Evolutionary conservation across 768 basidiomycete species (phyloP).

Genomic region (Tylopilus felleus): DNA sequence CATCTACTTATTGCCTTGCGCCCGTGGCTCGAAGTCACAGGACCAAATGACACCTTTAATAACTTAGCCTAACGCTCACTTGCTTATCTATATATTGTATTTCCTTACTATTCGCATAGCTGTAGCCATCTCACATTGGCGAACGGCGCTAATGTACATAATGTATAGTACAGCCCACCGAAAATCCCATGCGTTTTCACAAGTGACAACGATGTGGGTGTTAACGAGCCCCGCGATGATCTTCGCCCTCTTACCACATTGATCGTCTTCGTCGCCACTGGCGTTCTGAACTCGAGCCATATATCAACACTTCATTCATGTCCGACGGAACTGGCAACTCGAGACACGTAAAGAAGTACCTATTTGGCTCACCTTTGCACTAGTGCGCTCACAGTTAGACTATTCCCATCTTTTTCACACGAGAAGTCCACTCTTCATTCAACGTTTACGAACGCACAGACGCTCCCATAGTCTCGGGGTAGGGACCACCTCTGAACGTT

Average conservation of each 20-base stretch:
- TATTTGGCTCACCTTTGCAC: neutral
- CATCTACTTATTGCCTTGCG: constrained; percentile 14
- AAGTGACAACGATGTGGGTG: neutral
- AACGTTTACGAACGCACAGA: neutral
- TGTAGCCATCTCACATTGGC: constrained; percentile 1
- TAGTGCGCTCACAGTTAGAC: neutral
- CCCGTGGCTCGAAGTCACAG: constrained; percentile 8
- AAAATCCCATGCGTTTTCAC: neutral
- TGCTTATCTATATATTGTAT: constrained; percentile 26
- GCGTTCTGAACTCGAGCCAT: constrained; percentile 5
- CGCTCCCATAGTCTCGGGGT: no score
- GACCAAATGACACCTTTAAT: constrained; percentile 1
- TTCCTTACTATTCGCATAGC: constrained; percentile 12
- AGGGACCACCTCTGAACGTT: neutral
- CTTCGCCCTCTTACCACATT: constrained; percentile 10
- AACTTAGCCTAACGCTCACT: constrained; percentile 19
- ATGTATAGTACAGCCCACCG: constrained; percentile 6
- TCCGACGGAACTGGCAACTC: constrained; percentile 13
- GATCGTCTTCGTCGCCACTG: constrained; percentile 16
- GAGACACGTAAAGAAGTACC: constrained; percentile 13
- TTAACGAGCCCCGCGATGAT: constrained; percentile 9
- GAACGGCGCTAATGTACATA: constrained; percentile 21
- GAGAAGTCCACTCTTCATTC: neutral
- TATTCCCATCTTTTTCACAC: neutral
- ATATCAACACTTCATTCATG: constrained; percentile 18